phyloP scores from a whole-genome alignment of 2,329 filamentous ascomycete species.

The Aureobasidium zeae region DNA sequence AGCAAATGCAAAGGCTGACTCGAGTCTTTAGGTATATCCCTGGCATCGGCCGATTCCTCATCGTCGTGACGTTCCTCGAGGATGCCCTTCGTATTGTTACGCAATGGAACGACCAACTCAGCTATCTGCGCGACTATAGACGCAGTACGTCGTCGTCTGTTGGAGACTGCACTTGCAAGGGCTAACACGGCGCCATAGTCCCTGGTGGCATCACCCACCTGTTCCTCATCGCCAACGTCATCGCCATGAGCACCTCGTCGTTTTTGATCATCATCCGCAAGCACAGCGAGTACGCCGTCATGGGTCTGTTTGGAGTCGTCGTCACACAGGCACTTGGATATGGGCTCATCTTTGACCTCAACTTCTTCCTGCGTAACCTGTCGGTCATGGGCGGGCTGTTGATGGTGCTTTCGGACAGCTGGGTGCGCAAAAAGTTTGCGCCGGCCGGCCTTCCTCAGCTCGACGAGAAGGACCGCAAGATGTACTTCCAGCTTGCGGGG shows the following conservation, averaged over 20 bases:
- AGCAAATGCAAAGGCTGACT: not conserved
- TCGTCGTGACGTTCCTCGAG: conserved; percentile 96
- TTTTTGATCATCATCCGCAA: conserved; percentile 82
- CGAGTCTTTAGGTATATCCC: conserved; percentile 67
- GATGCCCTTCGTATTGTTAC: conserved; percentile 93
- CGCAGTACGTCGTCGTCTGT: conserved; percentile 82
- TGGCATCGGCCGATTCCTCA: conserved; percentile 90
- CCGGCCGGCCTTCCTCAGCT: conserved; percentile 88
- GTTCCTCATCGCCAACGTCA: conserved; percentile 83
- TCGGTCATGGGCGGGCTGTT: conserved; percentile 94
- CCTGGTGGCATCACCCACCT: conserved; percentile 79
- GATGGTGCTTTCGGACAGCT: conserved; percentile 97
- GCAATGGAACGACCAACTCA: conserved; percentile 91
- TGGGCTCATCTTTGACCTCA: conserved; percentile 95
- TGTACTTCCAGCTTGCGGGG: conserved; percentile 98
- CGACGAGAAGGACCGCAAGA: conserved; percentile 99
- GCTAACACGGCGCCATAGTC: conserved; percentile 46
- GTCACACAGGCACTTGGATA: conserved; percentile 91
- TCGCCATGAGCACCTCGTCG: conserved; percentile 78
- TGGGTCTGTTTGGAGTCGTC: conserved; percentile 81
- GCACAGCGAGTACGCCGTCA: conserved; percentile 86
- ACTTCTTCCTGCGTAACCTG: conserved; percentile 98
- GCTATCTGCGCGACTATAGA: conserved; percentile 86
- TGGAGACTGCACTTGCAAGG: no score
- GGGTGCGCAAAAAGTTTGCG: conserved; percentile 94